Percentiles rank a stretch among this genome's conserved stretches.
Conservation (phyloP, 306 rosid genomes). For the Elaeagnus macrophylla region DNA sequence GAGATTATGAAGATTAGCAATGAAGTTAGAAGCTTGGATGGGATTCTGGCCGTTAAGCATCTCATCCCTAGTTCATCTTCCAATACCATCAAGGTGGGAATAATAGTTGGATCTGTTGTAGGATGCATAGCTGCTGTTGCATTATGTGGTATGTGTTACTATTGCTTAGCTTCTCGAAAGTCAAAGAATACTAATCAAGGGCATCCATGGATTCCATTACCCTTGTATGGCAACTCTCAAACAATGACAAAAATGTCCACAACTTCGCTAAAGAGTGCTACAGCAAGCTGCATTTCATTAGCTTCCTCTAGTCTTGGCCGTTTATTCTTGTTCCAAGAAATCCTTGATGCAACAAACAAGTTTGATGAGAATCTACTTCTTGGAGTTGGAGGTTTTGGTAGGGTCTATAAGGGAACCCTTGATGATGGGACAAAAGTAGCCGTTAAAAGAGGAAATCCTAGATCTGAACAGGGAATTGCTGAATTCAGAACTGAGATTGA, state of each 20-base stretch:
- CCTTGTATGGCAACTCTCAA: slow-evolving; percentile 76
- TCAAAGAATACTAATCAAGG: slow-evolving; percentile 41
- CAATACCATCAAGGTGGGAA: slow-evolving; percentile 29
- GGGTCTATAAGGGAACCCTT: slow-evolving; percentile 81
- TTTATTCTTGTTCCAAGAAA: slow-evolving; percentile 73
- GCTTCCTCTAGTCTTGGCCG: slow-evolving; percentile 72
- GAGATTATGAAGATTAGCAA: slow-evolving; percentile 82
- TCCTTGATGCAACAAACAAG: slow-evolving; percentile 77
- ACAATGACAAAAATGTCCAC: slow-evolving; percentile 84
- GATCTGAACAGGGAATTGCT: slow-evolving; percentile 91
- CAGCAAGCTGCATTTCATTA: slow-evolving; percentile 82
- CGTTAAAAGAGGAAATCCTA: slow-evolving; percentile 84
- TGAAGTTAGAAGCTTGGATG: slow-evolving; percentile 57
- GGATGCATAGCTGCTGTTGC: slow-evolving; percentile 42
- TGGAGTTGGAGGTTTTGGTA: slow-evolving; percentile 94
- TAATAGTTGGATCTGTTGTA: slow-evolving; percentile 36
- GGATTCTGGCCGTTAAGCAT: slow-evolving; percentile 39
- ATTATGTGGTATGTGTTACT: slow-evolving; percentile 45
- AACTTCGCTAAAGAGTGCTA: slow-evolving; percentile 74
- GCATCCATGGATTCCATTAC: slow-evolving; percentile 73
- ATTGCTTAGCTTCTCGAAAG: slow-evolving; percentile 36
- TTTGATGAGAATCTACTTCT: slow-evolving; percentile 77
- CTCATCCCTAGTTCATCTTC: slow-evolving; percentile 48
- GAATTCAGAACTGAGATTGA: slow-evolving; percentile 95
- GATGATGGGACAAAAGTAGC: slow-evolving; percentile 85